Evolutionary conservation across 495 filamentous ascomycete genomes (phyloP).

Genomic region (Xylaria telfairii): DNA sequence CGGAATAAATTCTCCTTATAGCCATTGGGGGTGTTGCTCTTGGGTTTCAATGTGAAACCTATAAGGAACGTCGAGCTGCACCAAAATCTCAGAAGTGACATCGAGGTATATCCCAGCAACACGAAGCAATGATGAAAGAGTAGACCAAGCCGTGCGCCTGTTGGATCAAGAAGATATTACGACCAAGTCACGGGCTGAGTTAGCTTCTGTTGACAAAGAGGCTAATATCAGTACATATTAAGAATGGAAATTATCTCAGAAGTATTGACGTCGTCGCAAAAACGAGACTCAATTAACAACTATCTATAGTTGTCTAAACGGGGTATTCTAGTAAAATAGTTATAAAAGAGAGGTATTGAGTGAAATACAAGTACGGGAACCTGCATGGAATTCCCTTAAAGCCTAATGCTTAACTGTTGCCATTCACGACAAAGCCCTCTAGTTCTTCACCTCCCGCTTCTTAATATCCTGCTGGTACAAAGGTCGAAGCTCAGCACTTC

Average conservation of each 20-base stretch:
- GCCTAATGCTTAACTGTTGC: background rate
- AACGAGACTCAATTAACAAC: background rate
- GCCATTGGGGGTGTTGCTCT: too few species aligned
- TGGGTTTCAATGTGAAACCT: too few species aligned
- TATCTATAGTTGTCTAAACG: slow-evolving; percentile 14
- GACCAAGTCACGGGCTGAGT: background rate
- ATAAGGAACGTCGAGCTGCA: too few species aligned
- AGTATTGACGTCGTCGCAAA: background rate
- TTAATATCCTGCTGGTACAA: slow-evolving; percentile 58
- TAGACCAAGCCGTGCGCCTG: too few species aligned
- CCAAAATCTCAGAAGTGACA: too few species aligned
- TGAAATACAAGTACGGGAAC: slow-evolving; percentile 4
- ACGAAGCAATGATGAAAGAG: too few species aligned
- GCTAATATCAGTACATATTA: background rate
- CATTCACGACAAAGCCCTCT: background rate
- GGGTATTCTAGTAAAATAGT: background rate
- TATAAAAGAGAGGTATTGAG: background rate
- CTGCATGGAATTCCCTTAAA: too few species aligned
- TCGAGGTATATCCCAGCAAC: too few species aligned
- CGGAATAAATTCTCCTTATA: too few species aligned
- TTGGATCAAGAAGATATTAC: too few species aligned
- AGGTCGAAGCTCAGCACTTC: slow-evolving; percentile 60
- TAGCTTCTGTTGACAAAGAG: background rate
- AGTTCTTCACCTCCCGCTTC: background rate
- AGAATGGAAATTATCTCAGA: background rate